Base-by-base conservation (phyloP, 2,329 filamentous ascomycete genomes). In the Lachnum nothofagi region DNA sequence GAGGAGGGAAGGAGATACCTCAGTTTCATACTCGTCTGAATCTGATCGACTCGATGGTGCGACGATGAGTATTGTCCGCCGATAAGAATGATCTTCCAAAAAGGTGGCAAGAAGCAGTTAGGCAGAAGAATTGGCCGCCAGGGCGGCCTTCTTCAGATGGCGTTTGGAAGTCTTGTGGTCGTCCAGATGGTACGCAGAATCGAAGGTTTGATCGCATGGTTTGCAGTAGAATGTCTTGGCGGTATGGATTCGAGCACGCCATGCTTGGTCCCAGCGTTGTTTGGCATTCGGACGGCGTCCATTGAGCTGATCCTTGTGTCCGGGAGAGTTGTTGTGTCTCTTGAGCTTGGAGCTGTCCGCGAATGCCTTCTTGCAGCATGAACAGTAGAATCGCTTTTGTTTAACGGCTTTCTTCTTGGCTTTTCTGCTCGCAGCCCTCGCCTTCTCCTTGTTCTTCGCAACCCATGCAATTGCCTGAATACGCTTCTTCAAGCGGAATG, bases 111-210 rank as follows among this genome's bases (percentile, higher is more conserved):
- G 9, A 45, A 29, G 33, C 37, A 46, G 29, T 43, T 33, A 43
- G n/a, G 14, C 45, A 20, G 23, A 46, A 49, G 17, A 45, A 45
- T 35, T 35, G 33, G 33, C 33, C 33, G 33, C 33, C 33, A 35
- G 33, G 35, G 37, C 45, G 20, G 27, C 25, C 44, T 47, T 46
- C 34, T 46, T 46, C 34, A 27, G 34, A 31, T 46, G 35, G 35
- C 44, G 10, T 14, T 17, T 35, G 33, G n/a, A 12, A 16, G 9
- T 35, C 10, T 35, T 35, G 33, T 35, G 33, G 33, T 6, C n/a
- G 10, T 35, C 33, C 10, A 35, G n/a, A 35, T 35, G 27, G 27
- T 29, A 29, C 14, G 27, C 27, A 29, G 27, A 2, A 29, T 29
- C 27, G 27, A 29, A 29, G 27, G 27, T 29, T 29, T 29, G 27